Evolutionary conservation across 2,329 filamentous ascomycete species (phyloP).

Genomic region (Aaosphaeria pasadenensis): DNA sequence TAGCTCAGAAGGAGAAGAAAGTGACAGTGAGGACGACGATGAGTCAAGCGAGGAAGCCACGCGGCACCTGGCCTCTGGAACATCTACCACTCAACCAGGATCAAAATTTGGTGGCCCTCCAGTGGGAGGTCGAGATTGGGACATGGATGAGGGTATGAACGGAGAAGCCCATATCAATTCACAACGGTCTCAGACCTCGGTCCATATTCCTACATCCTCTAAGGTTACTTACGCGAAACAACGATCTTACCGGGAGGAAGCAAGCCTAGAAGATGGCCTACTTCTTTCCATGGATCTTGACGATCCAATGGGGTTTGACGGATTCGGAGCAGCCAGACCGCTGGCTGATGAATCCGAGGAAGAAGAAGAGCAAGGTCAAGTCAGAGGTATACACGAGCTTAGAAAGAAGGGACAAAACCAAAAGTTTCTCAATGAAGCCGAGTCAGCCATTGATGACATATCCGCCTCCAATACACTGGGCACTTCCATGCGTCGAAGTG

Average conservation of each 20-base stretch:
- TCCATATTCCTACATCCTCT: not conserved
- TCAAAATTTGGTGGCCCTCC: too few relatives aligned
- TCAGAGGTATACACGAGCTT: slow-evolving; percentile 61
- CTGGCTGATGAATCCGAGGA: slow-evolving; percentile 41
- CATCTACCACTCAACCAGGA: too few relatives aligned
- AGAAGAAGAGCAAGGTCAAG: slow-evolving; percentile 33
- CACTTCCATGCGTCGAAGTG: slow-evolving; percentile 49
- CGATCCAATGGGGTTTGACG: slow-evolving; percentile 9
- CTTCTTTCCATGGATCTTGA: slow-evolving; percentile 34
- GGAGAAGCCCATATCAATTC: not conserved
- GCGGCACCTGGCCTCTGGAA: not conserved
- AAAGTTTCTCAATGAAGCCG: slow-evolving; percentile 55
- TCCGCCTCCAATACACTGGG: slow-evolving; percentile 44
- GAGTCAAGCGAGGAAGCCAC: slow-evolving; percentile 19
- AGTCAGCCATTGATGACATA: slow-evolving; percentile 59
- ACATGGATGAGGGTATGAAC: too few relatives aligned
- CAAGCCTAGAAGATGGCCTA: slow-evolving; percentile 40
- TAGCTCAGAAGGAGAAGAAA: slow-evolving; percentile 21
- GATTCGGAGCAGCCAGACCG: slow-evolving; percentile 14
- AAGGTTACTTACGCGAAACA: slow-evolving; percentile 59
- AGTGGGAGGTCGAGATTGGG: too few relatives aligned
- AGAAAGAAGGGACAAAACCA: slow-evolving; percentile 57
- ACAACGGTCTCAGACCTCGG: not conserved
- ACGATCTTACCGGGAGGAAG: slow-evolving; percentile 58
- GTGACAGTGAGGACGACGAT: slow-evolving; percentile 6